phyloP scores from a whole-genome alignment of 768 basidiomycete species.

The Chlorophyllum brunneum region DNA sequence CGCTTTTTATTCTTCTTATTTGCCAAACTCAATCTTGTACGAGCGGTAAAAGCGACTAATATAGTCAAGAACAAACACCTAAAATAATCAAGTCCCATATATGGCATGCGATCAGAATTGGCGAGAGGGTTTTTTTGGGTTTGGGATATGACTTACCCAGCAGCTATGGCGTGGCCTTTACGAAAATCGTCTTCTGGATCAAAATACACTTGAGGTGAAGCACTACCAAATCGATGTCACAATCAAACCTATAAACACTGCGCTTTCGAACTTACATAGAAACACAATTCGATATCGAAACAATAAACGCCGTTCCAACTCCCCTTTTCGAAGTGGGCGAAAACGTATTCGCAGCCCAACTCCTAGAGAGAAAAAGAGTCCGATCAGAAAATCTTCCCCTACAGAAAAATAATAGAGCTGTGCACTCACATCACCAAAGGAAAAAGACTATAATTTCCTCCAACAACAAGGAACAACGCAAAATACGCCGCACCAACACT shows the following conservation, averaged over 20 bases:
- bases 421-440: conserved; percentile 52
- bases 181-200: conserved; percentile 46
- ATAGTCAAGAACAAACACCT: conserved; percentile 45
- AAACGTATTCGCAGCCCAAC: conserved; percentile 57
- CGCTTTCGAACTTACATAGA: conserved; percentile 38
- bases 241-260: not conserved
- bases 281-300: conserved; percentile 54
- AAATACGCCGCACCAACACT: conserved; percentile 54
- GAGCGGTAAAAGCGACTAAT: conserved; percentile 37
- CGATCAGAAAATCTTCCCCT: not conserved
- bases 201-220: conserved; percentile 55
- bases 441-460: conserved; percentile 51
- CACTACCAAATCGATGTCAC: conserved; percentile 25
- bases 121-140: not conserved
- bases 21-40: conserved; percentile 36
- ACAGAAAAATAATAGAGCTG: not conserved
- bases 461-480: conserved; percentile 53
- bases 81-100: too few species aligned
- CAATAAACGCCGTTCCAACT: conserved; percentile 57
- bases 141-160: conserved; percentile 32
- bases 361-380: conserved; percentile 29
- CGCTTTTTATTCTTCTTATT: conserved; percentile 36
- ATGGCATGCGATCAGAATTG: too few species aligned
- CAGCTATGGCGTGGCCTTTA: conserved; percentile 54
- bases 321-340: conserved; percentile 59